Conservation (phyloP, 2,329 filamentous ascomycete genomes). For the Boeremia lycopersici region DNA sequence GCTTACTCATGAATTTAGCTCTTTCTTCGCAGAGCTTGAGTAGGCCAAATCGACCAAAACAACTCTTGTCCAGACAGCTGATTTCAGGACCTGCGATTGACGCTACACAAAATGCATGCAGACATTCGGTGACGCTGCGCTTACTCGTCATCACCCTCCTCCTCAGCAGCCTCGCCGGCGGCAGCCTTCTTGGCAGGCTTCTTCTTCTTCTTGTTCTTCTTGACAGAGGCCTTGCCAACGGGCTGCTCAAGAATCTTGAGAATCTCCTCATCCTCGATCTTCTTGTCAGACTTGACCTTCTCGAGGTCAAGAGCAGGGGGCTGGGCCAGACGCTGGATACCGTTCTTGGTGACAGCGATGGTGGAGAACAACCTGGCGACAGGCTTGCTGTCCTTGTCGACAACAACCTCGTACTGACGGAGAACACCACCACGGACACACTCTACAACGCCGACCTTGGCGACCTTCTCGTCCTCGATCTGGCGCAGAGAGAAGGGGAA, state of each 20-base stretch:
- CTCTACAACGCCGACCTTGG: slow-evolving; percentile 94
- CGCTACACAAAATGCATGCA: background rate
- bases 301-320: slow-evolving; percentile 76
- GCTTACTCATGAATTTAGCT: slow-evolving; percentile 2
- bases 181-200: slow-evolving; percentile 69
- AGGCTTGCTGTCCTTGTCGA: slow-evolving; percentile 85
- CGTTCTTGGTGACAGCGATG: slow-evolving; percentile 96
- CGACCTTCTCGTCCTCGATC: slow-evolving; percentile 93
- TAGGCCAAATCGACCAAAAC: slow-evolving; percentile 16
- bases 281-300: slow-evolving; percentile 94
- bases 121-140: background rate
- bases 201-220: slow-evolving; percentile 88
- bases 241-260: slow-evolving; percentile 93
- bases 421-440: slow-evolving; percentile 92
- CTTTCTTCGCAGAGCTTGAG: background rate
- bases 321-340: slow-evolving; percentile 81
- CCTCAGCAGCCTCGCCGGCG: slow-evolving; percentile 55
- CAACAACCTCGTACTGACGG: slow-evolving; percentile 94
- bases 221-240: slow-evolving; percentile 67
- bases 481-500: slow-evolving; percentile 98
- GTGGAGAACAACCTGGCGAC: slow-evolving; percentile 90
- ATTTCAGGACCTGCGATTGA: background rate
- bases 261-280: slow-evolving; percentile 94
- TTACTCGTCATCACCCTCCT: slow-evolving; percentile 47
- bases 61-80: background rate